Conservation (phyloP, 2,329 filamentous ascomycete genomes). For the Aspergillus pseudotamarii region DNA sequence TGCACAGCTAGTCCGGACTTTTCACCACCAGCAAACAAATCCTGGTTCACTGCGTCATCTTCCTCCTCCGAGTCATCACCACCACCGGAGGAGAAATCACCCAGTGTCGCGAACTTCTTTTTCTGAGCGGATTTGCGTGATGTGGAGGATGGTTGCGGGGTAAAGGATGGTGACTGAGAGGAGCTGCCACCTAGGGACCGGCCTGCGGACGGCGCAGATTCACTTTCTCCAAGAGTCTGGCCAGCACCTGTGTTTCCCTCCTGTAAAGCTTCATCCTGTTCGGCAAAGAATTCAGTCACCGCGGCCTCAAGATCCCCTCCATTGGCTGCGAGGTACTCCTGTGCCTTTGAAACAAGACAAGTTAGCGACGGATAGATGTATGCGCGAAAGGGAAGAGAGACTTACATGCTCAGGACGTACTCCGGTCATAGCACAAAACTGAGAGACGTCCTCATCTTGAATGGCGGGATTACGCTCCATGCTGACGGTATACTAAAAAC, state of each 20-base stretch:
- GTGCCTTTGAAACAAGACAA: constrained; percentile 54
- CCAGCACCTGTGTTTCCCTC: constrained; percentile 34
- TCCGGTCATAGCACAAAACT: constrained; percentile 62
- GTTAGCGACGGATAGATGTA: background rate
- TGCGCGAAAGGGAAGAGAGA: background rate
- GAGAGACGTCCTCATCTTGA: constrained; percentile 49
- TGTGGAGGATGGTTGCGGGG: constrained; percentile 33
- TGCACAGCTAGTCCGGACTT: constrained; percentile 70
- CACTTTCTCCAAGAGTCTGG: constrained; percentile 27
- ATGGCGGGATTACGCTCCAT: constrained; percentile 41
- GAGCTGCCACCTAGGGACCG: constrained; percentile 37
- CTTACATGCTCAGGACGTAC: constrained; percentile 53
- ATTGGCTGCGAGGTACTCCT: constrained; percentile 65
- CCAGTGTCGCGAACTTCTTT: constrained; percentile 53
- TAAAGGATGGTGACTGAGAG: constrained; percentile 32
- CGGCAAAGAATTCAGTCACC: constrained; percentile 62
- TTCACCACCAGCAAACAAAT: constrained; percentile 67
- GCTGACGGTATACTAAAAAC: constrained; percentile 16
- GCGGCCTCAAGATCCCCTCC: constrained; percentile 69
- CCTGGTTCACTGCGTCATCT: constrained; percentile 55
- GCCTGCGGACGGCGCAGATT: constrained; percentile 28
- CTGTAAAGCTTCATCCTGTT: constrained; percentile 45
- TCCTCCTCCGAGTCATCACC: constrained; percentile 51
- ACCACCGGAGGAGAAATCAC: constrained; percentile 44
- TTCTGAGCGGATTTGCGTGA: constrained; percentile 33